phyloP scores from a whole-genome alignment of 176 grass and related monocot species.

The Eleusine indica region DNA sequence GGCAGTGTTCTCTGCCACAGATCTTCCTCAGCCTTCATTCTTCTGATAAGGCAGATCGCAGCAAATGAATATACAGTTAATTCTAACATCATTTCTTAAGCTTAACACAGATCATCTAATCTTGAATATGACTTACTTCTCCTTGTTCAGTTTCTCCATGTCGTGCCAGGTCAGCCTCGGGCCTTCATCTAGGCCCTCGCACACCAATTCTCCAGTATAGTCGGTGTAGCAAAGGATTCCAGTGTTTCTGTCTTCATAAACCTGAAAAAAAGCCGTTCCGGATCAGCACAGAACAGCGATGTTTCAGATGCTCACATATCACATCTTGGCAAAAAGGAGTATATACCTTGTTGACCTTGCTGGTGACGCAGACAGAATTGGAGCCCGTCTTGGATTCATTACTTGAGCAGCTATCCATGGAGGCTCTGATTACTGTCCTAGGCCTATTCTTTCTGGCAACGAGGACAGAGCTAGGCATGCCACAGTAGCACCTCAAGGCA shows the following conservation, averaged over 20 bases:
- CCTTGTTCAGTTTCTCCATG: conserved; percentile 37
- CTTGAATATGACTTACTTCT: conserved; percentile 48
- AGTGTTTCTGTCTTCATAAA: conserved; percentile 58
- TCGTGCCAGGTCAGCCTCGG: conserved; percentile 49
- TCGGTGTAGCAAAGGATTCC: conserved; percentile 60
- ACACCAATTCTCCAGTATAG: conserved; percentile 52
- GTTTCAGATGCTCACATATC: conserved; percentile 13
- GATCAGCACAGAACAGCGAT: neutral
- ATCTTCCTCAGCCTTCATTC: conserved; percentile 18
- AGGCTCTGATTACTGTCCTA: conserved; percentile 26
- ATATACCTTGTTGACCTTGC: conserved; percentile 41
- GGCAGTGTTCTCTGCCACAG: neutral
- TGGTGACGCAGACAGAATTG: conserved; percentile 19
- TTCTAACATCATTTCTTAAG: neutral
- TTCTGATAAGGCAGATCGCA: conserved; percentile 20
- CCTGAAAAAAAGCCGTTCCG: conserved; percentile 31
- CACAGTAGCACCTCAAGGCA: conserved; percentile 40
- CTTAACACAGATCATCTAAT: neutral
- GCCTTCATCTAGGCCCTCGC: conserved; percentile 62
- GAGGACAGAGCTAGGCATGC: neutral
- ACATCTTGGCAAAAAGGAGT: conserved; percentile 12
- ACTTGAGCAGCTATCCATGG: conserved; percentile 38
- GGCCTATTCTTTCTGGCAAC: conserved; percentile 28
- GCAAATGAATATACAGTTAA: neutral
- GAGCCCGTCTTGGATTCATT: conserved; percentile 31